Conservation (phyloP, 2,329 filamentous ascomycete genomes). For the Aaosphaeria pasadenensis region DNA sequence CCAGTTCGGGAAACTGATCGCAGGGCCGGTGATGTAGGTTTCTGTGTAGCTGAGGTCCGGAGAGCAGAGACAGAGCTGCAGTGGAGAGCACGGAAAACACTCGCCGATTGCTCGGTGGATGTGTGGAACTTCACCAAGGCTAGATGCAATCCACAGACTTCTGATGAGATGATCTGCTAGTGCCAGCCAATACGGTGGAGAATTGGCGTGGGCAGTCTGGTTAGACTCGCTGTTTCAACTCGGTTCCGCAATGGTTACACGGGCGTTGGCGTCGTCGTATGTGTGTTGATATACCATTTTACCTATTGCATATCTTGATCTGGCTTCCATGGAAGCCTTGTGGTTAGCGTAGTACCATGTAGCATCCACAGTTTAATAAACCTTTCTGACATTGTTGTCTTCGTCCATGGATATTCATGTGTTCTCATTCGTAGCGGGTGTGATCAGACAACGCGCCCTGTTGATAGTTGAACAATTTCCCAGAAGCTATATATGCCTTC, state of each 20-base stretch:
- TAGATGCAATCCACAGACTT: constrained; percentile 13
- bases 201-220: background rate
- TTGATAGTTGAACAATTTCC: too few species aligned
- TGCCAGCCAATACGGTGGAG: background rate
- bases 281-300: constrained; percentile 3
- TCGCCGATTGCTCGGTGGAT: constrained; percentile 36
- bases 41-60: constrained; percentile 39
- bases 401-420: too few species aligned
- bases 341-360: constrained; percentile 11
- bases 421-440: too few species aligned
- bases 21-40: constrained; percentile 41
- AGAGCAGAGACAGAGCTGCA: constrained; percentile 38
- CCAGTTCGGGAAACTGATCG: constrained; percentile 36
- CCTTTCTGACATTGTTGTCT: background rate
- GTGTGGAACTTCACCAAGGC: constrained; percentile 39
- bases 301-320: constrained; percentile 8
- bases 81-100: constrained; percentile 36
- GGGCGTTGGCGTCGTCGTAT: constrained; percentile 13
- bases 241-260: constrained; percentile 4
- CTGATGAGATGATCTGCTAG: constrained; percentile 12
- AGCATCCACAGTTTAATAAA: constrained; percentile 2
- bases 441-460: too few species aligned
- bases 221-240: background rate
- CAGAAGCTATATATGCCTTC: too few species aligned
- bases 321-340: constrained; percentile 12